Base-by-base conservation (phyloP, 1,139 yeast species). In the Blastobotrys capitulatus region DNA sequence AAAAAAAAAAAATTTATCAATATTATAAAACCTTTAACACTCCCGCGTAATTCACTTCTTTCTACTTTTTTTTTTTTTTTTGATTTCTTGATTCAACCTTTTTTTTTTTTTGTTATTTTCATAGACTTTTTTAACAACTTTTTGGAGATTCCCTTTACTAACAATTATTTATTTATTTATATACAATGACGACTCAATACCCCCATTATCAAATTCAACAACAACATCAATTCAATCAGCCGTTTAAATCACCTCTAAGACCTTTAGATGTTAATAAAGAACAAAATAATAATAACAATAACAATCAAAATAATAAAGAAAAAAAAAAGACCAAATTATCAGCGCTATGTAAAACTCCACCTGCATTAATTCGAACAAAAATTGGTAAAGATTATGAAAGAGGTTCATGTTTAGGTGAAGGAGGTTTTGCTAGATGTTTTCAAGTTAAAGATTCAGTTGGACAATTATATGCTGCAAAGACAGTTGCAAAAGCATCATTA, bases 391-490 rank as follows among this genome's bases (percentile, higher is more conserved):
- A 89, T 61, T 92, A 87, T 68, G 87, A 87, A 60, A 80, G 98
- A 65, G 97, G 97, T 2, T 77, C 77, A 52, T 89, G 90, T 60
- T 74, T 94, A 37, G 99, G 99, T 31, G 98, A 89, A 63, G 99
- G 99, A 52, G 99, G 99, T 0, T 94, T 94, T 74, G 99, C 98
- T 18, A 82, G 98, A 65, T 94, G 98, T 67, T 94, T 94, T 71
- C 97, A 92, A 68, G 94, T 94, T 76, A 87, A 86, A 65, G 96
- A 88, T 66, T 84, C 90, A 54, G 75, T 79, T 54, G 97, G 97
- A 36, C 80, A 82, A 63, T 78, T 88, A 2, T 92, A 77, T 69
- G 99, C 98, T 27, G 99, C 99, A 34, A 94, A 94, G 64, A 94
- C 98, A 0, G 95, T 94, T 41, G 98, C 99, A 46, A 94, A 92